phyloP scores from a whole-genome alignment of 2,329 filamentous ascomycete species.

The Periconia sp. region DNA sequence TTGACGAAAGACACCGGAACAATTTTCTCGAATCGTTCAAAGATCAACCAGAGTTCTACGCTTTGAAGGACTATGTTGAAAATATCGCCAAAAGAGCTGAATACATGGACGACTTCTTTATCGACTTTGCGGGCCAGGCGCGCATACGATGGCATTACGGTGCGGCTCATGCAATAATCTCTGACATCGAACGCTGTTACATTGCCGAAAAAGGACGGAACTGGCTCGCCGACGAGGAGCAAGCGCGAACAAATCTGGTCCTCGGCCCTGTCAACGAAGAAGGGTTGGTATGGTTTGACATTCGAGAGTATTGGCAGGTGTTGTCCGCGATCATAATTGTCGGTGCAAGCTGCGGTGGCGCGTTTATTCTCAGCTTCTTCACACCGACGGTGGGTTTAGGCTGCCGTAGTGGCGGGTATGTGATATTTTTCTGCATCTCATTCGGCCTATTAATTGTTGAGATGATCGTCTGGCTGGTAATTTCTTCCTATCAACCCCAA shows the following conservation, averaged over 20 bases:
- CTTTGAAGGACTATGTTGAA: slow-evolving; percentile 26
- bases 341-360: slow-evolving; percentile 37
- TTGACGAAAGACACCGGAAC: slow-evolving; percentile 25
- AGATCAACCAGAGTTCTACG: slow-evolving; percentile 19
- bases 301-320: slow-evolving; percentile 49
- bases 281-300: slow-evolving; percentile 46
- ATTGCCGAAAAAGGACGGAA: slow-evolving; percentile 41
- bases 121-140: slow-evolving; percentile 42
- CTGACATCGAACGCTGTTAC: slow-evolving; percentile 46
- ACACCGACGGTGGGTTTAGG: slow-evolving; percentile 52
- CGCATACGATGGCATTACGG: slow-evolving; percentile 44
- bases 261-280: slow-evolving; percentile 37
- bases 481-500: not conserved
- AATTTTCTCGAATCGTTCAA: slow-evolving; percentile 33
- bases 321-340: slow-evolving; percentile 41
- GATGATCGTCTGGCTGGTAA: slow-evolving; percentile 38
- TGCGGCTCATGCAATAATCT: slow-evolving; percentile 47
- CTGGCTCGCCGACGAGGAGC: slow-evolving; percentile 41
- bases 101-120: slow-evolving; percentile 41
- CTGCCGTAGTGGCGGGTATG: slow-evolving; percentile 46
- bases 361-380: slow-evolving; percentile 47
- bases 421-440: slow-evolving; percentile 42
- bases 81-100: slow-evolving; percentile 22
- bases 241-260: slow-evolving; percentile 39
- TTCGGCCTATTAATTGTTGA: slow-evolving; percentile 42